Conservation (phyloP, 2,329 filamentous ascomycete genomes). For the Monosporascus sp. region DNA sequence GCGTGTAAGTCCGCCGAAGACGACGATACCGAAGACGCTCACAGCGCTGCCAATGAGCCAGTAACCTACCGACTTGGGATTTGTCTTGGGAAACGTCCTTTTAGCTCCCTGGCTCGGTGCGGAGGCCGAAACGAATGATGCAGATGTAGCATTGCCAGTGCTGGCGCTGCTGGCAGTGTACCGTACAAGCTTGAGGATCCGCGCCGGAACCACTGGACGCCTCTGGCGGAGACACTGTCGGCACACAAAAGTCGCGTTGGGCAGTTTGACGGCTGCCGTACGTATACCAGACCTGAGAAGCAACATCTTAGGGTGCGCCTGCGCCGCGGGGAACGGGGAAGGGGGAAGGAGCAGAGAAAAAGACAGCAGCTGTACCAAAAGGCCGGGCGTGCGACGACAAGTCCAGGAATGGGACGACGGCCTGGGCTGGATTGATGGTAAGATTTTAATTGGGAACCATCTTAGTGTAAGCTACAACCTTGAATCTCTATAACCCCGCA, state of each 20-base stretch:
- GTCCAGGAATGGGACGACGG: too few species aligned
- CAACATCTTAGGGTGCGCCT: constrained; percentile 29
- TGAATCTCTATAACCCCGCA: too few species aligned
- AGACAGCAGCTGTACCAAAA: not conserved
- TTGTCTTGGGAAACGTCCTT: constrained; percentile 52
- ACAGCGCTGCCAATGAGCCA: constrained; percentile 89
- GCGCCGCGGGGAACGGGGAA: not conserved
- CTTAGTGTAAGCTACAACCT: not conserved
- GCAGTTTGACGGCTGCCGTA: constrained; percentile 32
- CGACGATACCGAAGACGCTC: constrained; percentile 93
- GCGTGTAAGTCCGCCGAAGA: constrained; percentile 88
- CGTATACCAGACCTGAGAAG: constrained; percentile 36
- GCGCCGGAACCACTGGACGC: constrained; percentile 26
- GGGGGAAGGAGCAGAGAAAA: constrained; percentile 3
- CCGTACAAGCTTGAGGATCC: constrained; percentile 34
- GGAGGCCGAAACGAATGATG: constrained; percentile 5
- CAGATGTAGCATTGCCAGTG: constrained; percentile 9
- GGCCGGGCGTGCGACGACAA: too few species aligned
- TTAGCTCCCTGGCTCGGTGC: constrained; percentile 22
- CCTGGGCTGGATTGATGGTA: too few species aligned
- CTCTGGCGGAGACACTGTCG: constrained; percentile 40
- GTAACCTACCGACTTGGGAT: constrained; percentile 74
- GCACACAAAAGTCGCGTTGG: constrained; percentile 38
- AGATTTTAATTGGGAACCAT: not conserved
- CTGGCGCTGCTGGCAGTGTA: constrained; percentile 30